These are phyloP conservation scores for Dactylellina cionopaga DNA, from an alignment of 2,329 filamentous ascomycete species.

Conservation along the genomic window DNA sequence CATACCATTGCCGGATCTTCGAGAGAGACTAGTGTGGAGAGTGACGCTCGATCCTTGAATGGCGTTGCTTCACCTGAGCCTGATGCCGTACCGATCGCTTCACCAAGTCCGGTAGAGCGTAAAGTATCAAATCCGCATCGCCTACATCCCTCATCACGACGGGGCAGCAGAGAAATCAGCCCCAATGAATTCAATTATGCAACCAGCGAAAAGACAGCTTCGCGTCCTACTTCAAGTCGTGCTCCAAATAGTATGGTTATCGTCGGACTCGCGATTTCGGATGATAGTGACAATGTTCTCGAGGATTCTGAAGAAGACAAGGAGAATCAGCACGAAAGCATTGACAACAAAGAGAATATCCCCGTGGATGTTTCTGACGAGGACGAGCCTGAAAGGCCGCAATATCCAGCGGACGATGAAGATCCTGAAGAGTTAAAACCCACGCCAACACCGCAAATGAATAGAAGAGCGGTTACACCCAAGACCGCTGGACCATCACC, in stretches of 20 bases:
- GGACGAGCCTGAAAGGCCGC: not conserved
- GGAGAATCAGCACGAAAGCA: constrained; percentile 33
- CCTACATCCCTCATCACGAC: constrained; percentile 31
- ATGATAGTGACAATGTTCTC: constrained; percentile 2
- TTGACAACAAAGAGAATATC: constrained; percentile 49
- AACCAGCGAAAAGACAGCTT: constrained; percentile 29
- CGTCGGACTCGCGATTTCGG: constrained; percentile 30
- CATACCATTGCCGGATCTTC: constrained; percentile 40
- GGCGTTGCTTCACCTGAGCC: constrained; percentile 20
- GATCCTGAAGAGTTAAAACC: constrained; percentile 32
- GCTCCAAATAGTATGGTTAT: constrained; percentile 15
- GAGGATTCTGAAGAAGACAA: constrained; percentile 38
- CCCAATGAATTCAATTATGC: constrained; percentile 25
- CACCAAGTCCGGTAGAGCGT: constrained; percentile 12
- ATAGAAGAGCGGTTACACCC: constrained; percentile 22
- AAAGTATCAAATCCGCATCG: constrained; percentile 34
- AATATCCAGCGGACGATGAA: constrained; percentile 22
- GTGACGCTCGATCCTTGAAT: constrained; percentile 8
- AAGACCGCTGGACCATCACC: constrained; percentile 43
- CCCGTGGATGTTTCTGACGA: constrained; percentile 40
- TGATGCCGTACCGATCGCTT: not conserved
- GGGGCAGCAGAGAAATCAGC: constrained; percentile 34
- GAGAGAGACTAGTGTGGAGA: constrained; percentile 30
- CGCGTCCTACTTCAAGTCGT: constrained; percentile 28
- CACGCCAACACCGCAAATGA: constrained; percentile 8